Evolutionary conservation across 169 alveolate genomes (phyloP), one percentile per base, ranked within the genome.

Genomic region (Plasmodium gonderi): DNA sequence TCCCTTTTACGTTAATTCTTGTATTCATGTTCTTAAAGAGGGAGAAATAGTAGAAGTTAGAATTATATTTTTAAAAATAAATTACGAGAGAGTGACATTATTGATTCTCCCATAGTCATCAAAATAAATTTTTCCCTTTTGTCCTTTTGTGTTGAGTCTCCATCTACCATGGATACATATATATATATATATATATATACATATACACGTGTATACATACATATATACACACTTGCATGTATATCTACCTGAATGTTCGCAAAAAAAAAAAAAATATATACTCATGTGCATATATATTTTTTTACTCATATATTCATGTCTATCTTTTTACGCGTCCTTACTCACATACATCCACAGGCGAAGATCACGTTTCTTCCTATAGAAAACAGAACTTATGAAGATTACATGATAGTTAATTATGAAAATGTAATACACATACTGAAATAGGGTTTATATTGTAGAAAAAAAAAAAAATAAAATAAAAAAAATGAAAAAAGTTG

Each of bases 1-100:
- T 17, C 92, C 92, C 49, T 83, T 83, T 83, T 83, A 83, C 64
- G 75, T 49, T 51, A 69, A 69, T 33, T 83, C 92, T 20, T 72
- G 47, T 72, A 83, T 83, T 23, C 60, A 83, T 69, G 54, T 45
- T 20, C 92, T 83, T 54, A 72, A 83, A 45, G 64, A 9, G 33
- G 92, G 92, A 45, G 92, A 83, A 51, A 83, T 83, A 60, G 36
- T 29, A 72, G 78, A 83, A 17, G 92, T 83, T n/a, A 83, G 78
- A 47, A 29, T 60, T 60, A 23, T 83, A 33, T 31, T 42, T 47
- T 7, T 78, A 45, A 78, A 78, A 69, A 69, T n/a, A 69, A 31
- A 31, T 51, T 9, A 42, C 40, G 44, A 14, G 31, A 51, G 31
- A 49, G 51, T 11, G 65, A 75, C 23, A 78, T 3, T n/a, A 8